These are phyloP conservation scores for Tilletia horrida DNA, from an alignment of 1,284 basidiomycete species.

Conservation along the genomic window DNA sequence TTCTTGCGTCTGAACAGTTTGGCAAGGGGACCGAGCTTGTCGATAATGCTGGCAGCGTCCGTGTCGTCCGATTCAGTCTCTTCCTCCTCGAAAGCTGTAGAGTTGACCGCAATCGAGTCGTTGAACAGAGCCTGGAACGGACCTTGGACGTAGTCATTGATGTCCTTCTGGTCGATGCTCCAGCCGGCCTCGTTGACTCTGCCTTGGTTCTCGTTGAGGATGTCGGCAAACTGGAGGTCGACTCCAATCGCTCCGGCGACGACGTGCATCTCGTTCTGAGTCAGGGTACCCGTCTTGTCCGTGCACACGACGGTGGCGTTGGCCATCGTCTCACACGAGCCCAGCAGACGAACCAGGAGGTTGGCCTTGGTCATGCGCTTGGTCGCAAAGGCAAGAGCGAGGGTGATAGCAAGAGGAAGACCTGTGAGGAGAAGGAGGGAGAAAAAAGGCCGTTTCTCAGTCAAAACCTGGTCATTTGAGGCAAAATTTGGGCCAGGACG, in stretches of 20 bases:
- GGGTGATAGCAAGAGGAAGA: constrained; percentile 88
- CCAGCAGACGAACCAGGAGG: constrained; percentile 86
- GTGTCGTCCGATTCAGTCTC: constrained; percentile 58
- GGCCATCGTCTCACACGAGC: constrained; percentile 97
- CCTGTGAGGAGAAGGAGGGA: not conserved
- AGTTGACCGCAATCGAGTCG: constrained; percentile 83
- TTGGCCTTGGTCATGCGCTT: constrained; percentile 95
- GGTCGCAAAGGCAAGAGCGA: constrained; percentile 93
- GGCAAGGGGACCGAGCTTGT: not conserved
- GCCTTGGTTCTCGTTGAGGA: constrained; percentile 69
- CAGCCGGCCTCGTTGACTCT: constrained; percentile 75
- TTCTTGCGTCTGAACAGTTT: constrained; percentile 15
- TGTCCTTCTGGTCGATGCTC: constrained; percentile 71
- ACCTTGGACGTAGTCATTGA: constrained; percentile 62
- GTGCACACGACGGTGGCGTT: constrained; percentile 95
- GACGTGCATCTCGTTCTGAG: constrained; percentile 90
- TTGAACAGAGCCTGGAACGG: constrained; percentile 72
- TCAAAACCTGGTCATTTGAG: not conserved
- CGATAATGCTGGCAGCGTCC: not conserved
- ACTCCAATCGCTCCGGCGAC: constrained; percentile 92
- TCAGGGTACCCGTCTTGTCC: constrained; percentile 81
- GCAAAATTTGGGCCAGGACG: not conserved
- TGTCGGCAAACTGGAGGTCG: constrained; percentile 84
- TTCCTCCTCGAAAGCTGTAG: constrained; percentile 86
- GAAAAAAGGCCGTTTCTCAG: not conserved